Conservation (phyloP, 2,329 filamentous ascomycete species). For the Penicillium decumbens region DNA sequence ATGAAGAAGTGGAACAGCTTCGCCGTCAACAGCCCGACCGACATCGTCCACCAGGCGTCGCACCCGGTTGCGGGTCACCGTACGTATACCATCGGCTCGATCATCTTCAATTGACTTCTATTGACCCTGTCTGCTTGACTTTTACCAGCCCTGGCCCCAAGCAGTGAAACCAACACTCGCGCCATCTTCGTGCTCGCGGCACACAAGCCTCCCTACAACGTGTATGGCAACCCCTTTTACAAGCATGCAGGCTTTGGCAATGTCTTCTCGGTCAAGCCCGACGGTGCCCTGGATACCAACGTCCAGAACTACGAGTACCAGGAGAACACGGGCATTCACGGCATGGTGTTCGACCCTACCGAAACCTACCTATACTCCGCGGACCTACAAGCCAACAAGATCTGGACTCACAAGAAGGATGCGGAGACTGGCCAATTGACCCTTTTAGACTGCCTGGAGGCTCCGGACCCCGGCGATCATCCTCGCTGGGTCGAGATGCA, state of each 20-base stretch:
- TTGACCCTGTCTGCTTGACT: background rate
- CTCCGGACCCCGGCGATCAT: conserved; percentile 67
- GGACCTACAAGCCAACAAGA: conserved; percentile 46
- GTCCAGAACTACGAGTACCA: conserved; percentile 47
- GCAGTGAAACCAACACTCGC: conserved; percentile 70
- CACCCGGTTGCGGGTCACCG: conserved; percentile 72
- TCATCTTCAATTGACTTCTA: background rate
- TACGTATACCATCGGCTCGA: conserved; percentile 34
- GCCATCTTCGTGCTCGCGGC: conserved; percentile 85
- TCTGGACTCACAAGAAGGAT: conserved; percentile 79
- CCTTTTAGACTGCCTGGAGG: conserved; percentile 67
- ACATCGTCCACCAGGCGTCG: conserved; percentile 70
- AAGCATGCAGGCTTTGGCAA: conserved; percentile 76
- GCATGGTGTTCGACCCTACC: conserved; percentile 46
- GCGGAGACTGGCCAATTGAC: conserved; percentile 57
- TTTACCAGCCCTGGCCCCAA: conserved; percentile 59
- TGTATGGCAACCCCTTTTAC: conserved; percentile 91
- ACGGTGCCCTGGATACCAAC: conserved; percentile 40
- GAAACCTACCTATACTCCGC: conserved; percentile 48
- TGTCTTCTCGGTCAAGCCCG: conserved; percentile 50
- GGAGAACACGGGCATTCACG: conserved; percentile 46
- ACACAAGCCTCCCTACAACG: conserved; percentile 68
- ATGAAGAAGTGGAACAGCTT: conserved; percentile 94
- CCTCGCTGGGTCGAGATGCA: conserved; percentile 86
- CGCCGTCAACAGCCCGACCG: conserved; percentile 66